A percentile compares a stretch with the other conserved stretches of the same genome.
These are phyloP conservation scores for Mycena crocata DNA, from an alignment of 768 basidiomycete species.

Conservation along the genomic window DNA sequence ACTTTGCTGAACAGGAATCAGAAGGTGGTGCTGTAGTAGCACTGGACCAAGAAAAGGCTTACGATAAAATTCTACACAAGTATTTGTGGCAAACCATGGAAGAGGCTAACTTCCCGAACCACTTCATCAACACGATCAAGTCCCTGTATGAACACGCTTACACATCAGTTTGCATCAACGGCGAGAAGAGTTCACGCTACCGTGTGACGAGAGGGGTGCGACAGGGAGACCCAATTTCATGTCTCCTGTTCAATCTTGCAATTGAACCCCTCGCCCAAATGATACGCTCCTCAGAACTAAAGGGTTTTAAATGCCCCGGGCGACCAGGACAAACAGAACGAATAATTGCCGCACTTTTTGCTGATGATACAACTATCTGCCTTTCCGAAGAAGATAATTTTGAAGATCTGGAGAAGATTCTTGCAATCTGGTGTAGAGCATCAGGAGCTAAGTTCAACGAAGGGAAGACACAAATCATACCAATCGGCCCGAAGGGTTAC, in stretches of 20 bases:
- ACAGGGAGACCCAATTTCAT: constrained; percentile 53
- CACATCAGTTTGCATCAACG: constrained; percentile 25
- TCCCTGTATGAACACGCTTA: constrained; percentile 29
- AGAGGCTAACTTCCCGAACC: too few species aligned
- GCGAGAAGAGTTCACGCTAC: constrained; percentile 28
- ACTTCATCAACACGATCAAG: too few species aligned
- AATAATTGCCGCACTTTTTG: constrained; percentile 50
- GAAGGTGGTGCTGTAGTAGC: constrained; percentile 18
- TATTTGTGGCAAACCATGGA: constrained; percentile 28
- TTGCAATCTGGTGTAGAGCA: constrained; percentile 50
- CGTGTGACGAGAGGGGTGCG: constrained; percentile 30
- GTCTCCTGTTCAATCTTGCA: constrained; percentile 52
- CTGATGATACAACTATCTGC: constrained; percentile 54
- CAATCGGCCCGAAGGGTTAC: background rate
- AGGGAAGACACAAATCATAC: constrained; percentile 44
- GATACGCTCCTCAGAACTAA: constrained; percentile 44
- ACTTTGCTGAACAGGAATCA: constrained; percentile 13
- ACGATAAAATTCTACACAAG: constrained; percentile 31
- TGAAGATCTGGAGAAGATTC: constrained; percentile 37
- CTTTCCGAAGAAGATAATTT: constrained; percentile 45
- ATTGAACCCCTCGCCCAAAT: constrained; percentile 52
- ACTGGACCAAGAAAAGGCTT: too few species aligned
- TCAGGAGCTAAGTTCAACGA: constrained; percentile 49
- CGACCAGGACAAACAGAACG: constrained; percentile 29
- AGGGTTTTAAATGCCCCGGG: constrained; percentile 41